Conservation (phyloP, 1,284 basidiomycete species). For the Leccinum pseudoinsigne region DNA sequence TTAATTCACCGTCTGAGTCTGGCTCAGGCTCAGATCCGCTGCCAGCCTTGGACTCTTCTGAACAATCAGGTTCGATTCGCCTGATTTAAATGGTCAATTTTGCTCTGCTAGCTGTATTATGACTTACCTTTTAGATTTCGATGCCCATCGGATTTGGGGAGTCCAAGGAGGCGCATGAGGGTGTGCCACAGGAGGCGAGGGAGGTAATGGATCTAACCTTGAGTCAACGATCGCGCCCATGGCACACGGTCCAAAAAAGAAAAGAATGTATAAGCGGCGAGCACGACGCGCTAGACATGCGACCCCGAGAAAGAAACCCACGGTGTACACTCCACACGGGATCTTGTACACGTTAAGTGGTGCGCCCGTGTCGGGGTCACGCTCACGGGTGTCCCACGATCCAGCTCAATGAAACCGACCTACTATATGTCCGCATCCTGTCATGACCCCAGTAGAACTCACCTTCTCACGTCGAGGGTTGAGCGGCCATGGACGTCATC, state of each 20-base stretch:
- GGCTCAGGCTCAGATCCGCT: not conserved
- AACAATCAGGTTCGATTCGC: not conserved
- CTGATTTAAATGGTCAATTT: not conserved
- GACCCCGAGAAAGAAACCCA: too few species aligned
- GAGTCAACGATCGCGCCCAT: too few species aligned
- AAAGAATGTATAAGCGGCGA: too few species aligned
- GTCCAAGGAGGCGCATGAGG: too few species aligned
- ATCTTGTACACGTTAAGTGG: too few species aligned
- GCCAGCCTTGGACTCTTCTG: not conserved
- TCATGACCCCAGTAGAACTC: not conserved
- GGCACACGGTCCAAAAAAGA: too few species aligned
- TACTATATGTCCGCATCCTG: too few species aligned
- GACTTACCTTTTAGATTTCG: not conserved
- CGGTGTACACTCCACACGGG: too few species aligned
- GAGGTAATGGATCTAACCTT: too few species aligned
- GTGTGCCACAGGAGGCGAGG: too few species aligned
- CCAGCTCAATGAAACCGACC: not conserved
- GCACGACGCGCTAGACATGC: too few species aligned
- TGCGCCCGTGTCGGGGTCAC: too few species aligned
- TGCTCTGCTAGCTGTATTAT: not conserved
- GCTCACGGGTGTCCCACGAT: constrained; percentile 18
- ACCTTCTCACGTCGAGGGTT: constrained; percentile 10
- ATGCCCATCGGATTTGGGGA: not conserved
- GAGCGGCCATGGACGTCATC: constrained; percentile 11
- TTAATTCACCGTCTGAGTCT: not conserved